These are phyloP conservation scores for Amorphotheca resinae DNA, from an alignment of 495 filamentous ascomycete genomes.

Conservation along the genomic window DNA sequence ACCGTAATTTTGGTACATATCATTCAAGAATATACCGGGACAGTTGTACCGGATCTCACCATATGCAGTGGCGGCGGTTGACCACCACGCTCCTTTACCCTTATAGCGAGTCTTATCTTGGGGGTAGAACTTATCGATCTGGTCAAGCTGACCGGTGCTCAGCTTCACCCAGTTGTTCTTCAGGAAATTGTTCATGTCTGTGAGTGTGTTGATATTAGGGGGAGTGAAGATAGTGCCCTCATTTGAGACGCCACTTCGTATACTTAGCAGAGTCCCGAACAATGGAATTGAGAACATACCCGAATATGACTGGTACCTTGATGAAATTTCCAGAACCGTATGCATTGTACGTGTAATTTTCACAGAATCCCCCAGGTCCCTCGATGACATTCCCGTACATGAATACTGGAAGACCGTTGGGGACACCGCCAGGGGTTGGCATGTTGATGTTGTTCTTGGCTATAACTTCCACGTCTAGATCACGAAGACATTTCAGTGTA, in stretches of 20 bases:
- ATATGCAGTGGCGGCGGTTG: conserved; percentile 48
- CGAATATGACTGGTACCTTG: conserved; percentile 57
- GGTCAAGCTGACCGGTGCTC: conserved; percentile 35
- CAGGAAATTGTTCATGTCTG: conserved; percentile 43
- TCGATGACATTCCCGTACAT: conserved; percentile 50
- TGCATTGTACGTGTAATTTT: conserved; percentile 44
- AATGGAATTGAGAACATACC: not conserved
- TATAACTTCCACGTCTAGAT: conserved; percentile 33
- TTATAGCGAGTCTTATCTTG: conserved; percentile 27
- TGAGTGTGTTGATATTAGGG: conserved; percentile 28
- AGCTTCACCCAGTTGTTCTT: conserved; percentile 49
- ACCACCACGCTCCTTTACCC: conserved; percentile 39
- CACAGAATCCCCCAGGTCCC: conserved; percentile 34
- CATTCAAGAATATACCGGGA: conserved; percentile 45
- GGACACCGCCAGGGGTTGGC: conserved; percentile 40
- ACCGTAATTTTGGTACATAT: conserved; percentile 24
- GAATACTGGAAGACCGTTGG: conserved; percentile 35
- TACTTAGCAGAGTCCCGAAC: not conserved
- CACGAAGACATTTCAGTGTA: conserved; percentile 47
- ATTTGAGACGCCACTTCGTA: conserved; percentile 47
- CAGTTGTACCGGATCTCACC: conserved; percentile 68
- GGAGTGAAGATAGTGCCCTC: conserved; percentile 58
- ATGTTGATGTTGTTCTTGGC: conserved; percentile 40
- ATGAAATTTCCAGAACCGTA: conserved; percentile 48
- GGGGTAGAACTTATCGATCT: conserved; percentile 49